These are phyloP conservation scores for Neurospora sublineolata DNA, from an alignment of 495 filamentous ascomycete genomes.

Conservation along the genomic window DNA sequence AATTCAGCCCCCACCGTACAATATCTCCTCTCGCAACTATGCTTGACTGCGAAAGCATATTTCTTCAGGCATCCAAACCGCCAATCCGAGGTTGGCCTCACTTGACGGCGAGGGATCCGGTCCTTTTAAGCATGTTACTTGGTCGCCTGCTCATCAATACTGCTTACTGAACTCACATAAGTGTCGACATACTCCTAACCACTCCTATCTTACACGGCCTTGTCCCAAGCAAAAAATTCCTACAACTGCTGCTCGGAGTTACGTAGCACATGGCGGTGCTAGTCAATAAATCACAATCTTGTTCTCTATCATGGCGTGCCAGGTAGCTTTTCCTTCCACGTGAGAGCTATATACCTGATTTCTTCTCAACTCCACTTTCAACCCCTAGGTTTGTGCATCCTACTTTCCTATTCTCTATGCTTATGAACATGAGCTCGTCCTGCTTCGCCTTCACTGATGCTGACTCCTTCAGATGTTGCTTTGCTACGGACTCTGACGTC, in stretches of 20 bases:
- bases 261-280: background rate
- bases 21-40: background rate
- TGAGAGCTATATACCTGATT: background rate
- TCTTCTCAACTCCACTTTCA: background rate
- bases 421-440: background rate
- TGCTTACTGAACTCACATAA: background rate
- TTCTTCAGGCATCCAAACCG: background rate
- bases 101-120: background rate
- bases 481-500: background rate
- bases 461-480: background rate
- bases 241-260: background rate
- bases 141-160: background rate
- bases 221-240: background rate
- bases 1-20: background rate
- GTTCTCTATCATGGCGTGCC: background rate
- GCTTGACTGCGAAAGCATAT: background rate
- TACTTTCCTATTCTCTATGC: background rate
- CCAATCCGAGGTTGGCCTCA: background rate
- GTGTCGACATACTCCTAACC: background rate
- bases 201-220: background rate
- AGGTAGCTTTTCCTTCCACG: background rate
- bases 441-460: background rate
- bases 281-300: background rate
- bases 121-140: background rate
- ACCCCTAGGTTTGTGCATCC: background rate